A percentile compares a stretch with the other conserved stretches of the same genome.
These are phyloP conservation scores for Balakata baccata DNA, from an alignment of 345 rosid species.

Conservation along the genomic window DNA sequence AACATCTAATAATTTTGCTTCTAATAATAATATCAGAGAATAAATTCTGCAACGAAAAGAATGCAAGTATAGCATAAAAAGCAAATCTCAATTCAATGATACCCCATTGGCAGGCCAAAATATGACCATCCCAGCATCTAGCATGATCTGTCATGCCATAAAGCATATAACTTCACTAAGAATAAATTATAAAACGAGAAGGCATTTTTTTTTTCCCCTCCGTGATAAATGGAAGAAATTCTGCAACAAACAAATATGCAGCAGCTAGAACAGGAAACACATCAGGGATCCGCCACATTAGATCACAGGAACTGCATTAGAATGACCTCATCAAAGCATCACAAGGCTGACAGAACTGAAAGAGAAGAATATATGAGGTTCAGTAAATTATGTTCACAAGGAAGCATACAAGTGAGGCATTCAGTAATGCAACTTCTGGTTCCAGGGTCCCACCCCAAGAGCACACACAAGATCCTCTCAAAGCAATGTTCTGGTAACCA, in stretches of 20 bases:
- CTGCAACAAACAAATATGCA: no score
- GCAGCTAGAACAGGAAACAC: slow-evolving; percentile 83
- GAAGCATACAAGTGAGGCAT: slow-evolving; percentile 72
- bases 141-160: neutral
- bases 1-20: neutral
- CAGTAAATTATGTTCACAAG: neutral
- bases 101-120: neutral
- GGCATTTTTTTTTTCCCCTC: no score
- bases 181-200: slow-evolving; percentile 8
- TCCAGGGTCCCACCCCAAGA: slow-evolving; percentile 74
- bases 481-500: slow-evolving; percentile 85
- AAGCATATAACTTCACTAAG: neutral
- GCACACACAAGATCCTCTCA: no score
- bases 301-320: neutral
- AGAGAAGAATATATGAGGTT: neutral
- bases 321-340: neutral
- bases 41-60: neutral
- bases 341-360: neutral
- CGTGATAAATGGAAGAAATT: no score
- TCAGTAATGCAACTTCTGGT: slow-evolving; percentile 80
- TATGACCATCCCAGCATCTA: neutral
- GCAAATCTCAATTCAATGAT: neutral
- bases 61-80: neutral
- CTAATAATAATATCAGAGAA: neutral
- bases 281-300: slow-evolving; percentile 61